Base-by-base conservation (phyloP, 345 rosid species). In the Lepidium didymum region DNA sequence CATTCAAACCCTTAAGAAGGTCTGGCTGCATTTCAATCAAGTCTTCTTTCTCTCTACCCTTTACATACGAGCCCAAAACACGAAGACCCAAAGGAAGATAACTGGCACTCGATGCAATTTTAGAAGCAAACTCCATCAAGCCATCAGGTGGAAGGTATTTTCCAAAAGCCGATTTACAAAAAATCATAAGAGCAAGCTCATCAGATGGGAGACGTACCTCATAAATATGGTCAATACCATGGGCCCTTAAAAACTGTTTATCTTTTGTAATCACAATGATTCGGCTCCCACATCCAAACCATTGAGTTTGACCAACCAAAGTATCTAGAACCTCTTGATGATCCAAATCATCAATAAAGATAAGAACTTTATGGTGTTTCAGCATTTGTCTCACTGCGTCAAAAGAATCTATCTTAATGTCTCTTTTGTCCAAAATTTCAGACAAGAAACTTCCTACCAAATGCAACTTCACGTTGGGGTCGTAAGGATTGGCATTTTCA, bases 211-310 rank as follows among this genome's bases (percentile, higher is more conserved):
- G 47, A 40, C 13, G 1, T 0, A 58, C 64, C 3, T n/a, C 2
- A 0, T 58, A 58, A n/a, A 58, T 58, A 41, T 40, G 1, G 2
- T n/a, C 0, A 3, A 58, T 58, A 1, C 47, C 23, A 41, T 58
- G 63, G 3, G 33, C 29, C 2, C 63, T 57, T 5, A 57, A 7
- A 8, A 21, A 21, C 1, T 38, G 35, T 4, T 40, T 58, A 40
- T 58, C 49, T 40, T 41, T 37, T 13, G 63, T 58, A 23, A 58
- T n/a, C 4, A 58, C 63, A 9, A 58, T 4, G 21, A 40, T 40
- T 25, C 63, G 40, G 21, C 63, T 58, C 8, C 63, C 63, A 58
- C 13, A 23, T 23, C 63, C 63, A 58, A 58, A 58, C 49, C 63
- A 58, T 0, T 58, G 13, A 12, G 0, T 8, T 40, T 58, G 13